Base-by-base conservation (phyloP, 768 basidiomycete genomes). In the Panaeolus cyanescens region DNA sequence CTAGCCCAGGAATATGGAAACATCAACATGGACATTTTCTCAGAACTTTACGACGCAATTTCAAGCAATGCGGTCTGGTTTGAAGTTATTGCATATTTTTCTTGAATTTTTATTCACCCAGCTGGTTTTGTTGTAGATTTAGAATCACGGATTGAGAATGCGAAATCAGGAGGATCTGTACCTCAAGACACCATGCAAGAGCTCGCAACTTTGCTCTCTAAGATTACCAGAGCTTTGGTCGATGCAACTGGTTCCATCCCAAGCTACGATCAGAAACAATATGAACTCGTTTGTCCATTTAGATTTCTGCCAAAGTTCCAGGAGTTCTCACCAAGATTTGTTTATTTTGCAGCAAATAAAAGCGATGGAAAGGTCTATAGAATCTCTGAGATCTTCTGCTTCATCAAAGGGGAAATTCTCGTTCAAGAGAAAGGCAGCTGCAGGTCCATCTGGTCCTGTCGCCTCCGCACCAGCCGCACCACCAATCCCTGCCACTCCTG, bases 191-290 rank as follows among this genome's bases (percentile, higher is more conserved):
- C 62, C 13, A 37, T 87, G 3, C 78, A 83, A 59, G 74, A 71
- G 17, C 64, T 90, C 7, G 75, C 85, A 3, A 62, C 76, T 8
- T 83, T 84, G 39, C 71, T 89, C 19, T 82, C 86, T 3, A 84
- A 82, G 61, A 71, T 92, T 42, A 78, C 84, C 42, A 93, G 88
- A 67, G 78, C 77, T 22, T 79, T 93, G 17, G 77, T 80, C 5
- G 89, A 87, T 69, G 90, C 88, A 5, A 85, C 83, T 8, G 81
- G 82, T 6, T 85, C 81, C 60, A 74, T 94, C 45, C 88, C 91
- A 4, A 77, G 81, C 36, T 92, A 91, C 68, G 90, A 92, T 71
- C 91, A 90, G 68, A 81, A 87, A 58, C 87, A 87, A 67, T 89
- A 82, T 68, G 89, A 90, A 70, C 74, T 77, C 67, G 91, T 92